Evolutionary conservation across 169 alveolate genomes (phyloP).

Genomic region (Cryptosporidium sp.): DNA sequence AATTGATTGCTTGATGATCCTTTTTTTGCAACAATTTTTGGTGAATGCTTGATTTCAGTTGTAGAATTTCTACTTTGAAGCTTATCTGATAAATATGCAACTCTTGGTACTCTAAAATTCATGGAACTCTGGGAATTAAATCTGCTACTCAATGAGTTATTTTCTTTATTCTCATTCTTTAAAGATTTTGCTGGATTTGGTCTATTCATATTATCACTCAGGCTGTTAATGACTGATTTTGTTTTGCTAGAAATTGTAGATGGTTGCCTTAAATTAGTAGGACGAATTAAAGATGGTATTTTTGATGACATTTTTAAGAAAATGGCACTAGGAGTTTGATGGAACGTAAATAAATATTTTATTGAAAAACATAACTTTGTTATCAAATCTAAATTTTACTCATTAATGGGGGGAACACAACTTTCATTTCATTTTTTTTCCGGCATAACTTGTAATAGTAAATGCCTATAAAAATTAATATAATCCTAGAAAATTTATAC

Average conservation of each 20-base stretch:
- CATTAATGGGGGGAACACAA: not conserved
- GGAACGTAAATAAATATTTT: not conserved
- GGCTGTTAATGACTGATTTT: not conserved
- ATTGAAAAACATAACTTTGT: not conserved
- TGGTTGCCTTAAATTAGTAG: slow-evolving; percentile 9
- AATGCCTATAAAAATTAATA: too few relatives aligned
- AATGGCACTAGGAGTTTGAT: too few relatives aligned
- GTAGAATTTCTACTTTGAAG: not conserved
- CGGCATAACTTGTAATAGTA: not conserved
- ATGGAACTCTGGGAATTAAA: not conserved
- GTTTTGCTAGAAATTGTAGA: not conserved
- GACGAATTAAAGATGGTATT: slow-evolving; percentile 13
- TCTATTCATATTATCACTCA: not conserved
- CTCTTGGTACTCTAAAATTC: slow-evolving; percentile 33
- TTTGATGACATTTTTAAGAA: slow-evolving; percentile 4
- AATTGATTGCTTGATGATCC: not conserved
- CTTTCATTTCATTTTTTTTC: not conserved
- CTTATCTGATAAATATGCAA: slow-evolving; percentile 25
- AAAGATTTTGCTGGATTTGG: not conserved
- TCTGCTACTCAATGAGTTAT: not conserved
- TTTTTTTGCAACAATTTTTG: not conserved
- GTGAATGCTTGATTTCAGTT: not conserved
- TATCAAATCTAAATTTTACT: not conserved
- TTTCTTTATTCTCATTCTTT: slow-evolving; percentile 10
- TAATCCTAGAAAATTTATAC: too few relatives aligned